phyloP scores from a whole-genome alignment of 2,329 filamentous ascomycete genomes.

The Pezicula carpinea region DNA sequence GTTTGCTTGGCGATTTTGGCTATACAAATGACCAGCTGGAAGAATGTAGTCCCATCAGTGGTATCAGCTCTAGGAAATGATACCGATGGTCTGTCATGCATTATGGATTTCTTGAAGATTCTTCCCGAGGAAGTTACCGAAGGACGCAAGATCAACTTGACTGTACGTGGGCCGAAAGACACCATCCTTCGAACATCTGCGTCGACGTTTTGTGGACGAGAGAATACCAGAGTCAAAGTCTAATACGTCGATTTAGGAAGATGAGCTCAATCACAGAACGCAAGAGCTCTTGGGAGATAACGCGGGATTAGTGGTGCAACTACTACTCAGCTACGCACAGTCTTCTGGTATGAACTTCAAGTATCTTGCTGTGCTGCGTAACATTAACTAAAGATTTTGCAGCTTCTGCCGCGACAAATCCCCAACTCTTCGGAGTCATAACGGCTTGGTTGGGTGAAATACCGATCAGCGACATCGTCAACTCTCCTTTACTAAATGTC shows the following conservation, averaged over 20 bases:
- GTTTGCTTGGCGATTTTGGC: conserved; percentile 92
- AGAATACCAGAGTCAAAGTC: conserved; percentile 34
- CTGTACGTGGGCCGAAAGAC: conserved; percentile 76
- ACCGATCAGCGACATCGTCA: conserved; percentile 75
- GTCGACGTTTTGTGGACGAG: conserved; percentile 31
- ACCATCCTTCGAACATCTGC: conserved; percentile 36
- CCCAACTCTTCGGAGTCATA: conserved; percentile 88
- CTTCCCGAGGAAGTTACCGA: conserved; percentile 98
- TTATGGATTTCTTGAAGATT: conserved; percentile 94
- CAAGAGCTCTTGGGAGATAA: conserved; percentile 88
- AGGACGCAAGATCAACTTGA: conserved; percentile 98
- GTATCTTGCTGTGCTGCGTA: background rate
- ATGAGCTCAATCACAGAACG: conserved; percentile 83
- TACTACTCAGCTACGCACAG: conserved; percentile 86
- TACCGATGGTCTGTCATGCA: conserved; percentile 74
- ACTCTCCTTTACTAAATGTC: conserved; percentile 77
- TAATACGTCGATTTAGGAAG: conserved; percentile 70
- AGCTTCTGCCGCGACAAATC: conserved; percentile 78
- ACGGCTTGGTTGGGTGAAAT: conserved; percentile 96
- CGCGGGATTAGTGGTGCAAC: conserved; percentile 76
- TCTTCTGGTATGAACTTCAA: conserved; percentile 68
- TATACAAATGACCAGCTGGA: conserved; percentile 95
- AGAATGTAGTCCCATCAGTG: conserved; percentile 81
- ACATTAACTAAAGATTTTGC: conserved; percentile 12
- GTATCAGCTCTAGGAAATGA: conserved; percentile 73